These are phyloP conservation scores for Alternaria angustiovoidea DNA, from an alignment of 2,329 filamentous ascomycete genomes.

Conservation along the genomic window DNA sequence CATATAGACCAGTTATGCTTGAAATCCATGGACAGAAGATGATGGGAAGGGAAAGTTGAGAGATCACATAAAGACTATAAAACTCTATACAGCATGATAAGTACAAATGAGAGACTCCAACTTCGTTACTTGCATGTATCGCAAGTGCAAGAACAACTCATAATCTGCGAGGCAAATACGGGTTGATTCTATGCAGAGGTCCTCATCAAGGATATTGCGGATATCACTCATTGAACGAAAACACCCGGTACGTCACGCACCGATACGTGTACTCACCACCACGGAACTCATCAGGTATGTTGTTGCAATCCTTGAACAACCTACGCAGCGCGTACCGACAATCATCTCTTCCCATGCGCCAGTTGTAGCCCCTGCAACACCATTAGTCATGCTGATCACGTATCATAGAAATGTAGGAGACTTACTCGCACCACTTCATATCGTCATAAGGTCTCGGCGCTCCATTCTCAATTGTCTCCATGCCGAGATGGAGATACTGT, in stretches of 20 bases:
- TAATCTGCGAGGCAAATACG: too few relatives aligned
- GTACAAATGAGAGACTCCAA: too few relatives aligned
- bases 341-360: not conserved
- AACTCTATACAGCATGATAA: too few relatives aligned
- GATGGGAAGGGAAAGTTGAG: too few relatives aligned
- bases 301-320: not conserved
- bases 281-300: not conserved
- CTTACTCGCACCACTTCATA: not conserved
- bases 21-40: too few relatives aligned
- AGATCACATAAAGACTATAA: too few relatives aligned
- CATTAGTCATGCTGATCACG: not conserved
- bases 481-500: not conserved
- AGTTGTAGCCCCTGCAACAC: not conserved
- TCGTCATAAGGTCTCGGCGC: not conserved
- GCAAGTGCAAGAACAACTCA: too few relatives aligned
- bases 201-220: fast-evolving
- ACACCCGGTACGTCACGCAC: not conserved
- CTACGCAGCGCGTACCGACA: not conserved
- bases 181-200: too few relatives aligned
- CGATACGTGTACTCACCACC: not conserved
- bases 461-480: not conserved
- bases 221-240: not conserved
- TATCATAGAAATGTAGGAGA: not conserved
- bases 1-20: too few relatives aligned
- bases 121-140: too few relatives aligned